phyloP scores from a whole-genome alignment of 1,139 yeast genomes.

The Kluyveromyces sp. region DNA sequence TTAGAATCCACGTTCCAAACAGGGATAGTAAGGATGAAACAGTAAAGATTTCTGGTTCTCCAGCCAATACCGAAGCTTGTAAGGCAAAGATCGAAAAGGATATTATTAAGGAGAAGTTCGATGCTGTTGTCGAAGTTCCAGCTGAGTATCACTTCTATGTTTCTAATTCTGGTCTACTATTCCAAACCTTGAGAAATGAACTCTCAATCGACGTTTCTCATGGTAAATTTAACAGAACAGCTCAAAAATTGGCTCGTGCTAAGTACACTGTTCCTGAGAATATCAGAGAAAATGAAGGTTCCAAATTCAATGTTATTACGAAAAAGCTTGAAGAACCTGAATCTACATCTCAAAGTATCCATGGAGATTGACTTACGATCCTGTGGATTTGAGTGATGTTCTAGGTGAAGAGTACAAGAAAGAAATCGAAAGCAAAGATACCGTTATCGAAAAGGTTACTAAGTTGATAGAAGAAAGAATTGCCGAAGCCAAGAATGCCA shows the following conservation, averaged over 20 bases:
- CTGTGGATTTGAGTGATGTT: conserved; percentile 24
- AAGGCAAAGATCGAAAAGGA: conserved; percentile 45
- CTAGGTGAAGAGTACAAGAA: conserved; percentile 34
- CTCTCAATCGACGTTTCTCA: conserved; percentile 57
- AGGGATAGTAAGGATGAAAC: conserved; percentile 40
- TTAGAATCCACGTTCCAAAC: conserved; percentile 62
- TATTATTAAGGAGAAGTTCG: conserved; percentile 39
- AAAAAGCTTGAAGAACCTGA: conserved; percentile 27
- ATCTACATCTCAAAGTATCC: conserved; percentile 40
- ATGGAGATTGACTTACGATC: conserved; percentile 49
- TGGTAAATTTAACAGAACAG: conserved; percentile 44
- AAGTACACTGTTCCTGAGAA: conserved; percentile 37
- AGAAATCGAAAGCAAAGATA: conserved; percentile 29
- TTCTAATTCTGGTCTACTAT: conserved; percentile 60
- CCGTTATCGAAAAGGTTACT: conserved; percentile 22
- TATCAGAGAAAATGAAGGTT: conserved; percentile 41
- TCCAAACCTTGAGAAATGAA: conserved; percentile 48
- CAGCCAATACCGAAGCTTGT: conserved; percentile 53
- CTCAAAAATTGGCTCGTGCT: conserved; percentile 42
- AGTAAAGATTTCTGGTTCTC: conserved; percentile 46
- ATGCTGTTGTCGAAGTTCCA: conserved; percentile 48
- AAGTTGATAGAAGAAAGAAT: conserved; percentile 30
- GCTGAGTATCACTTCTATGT: conserved; percentile 50
- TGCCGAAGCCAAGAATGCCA: conserved; percentile 30
- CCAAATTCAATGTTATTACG: conserved; percentile 40